A percentile compares a stretch with the other conserved stretches of the same genome.
Conservation (phyloP, 1,139 yeast genomes). For the Candida glucosophila region DNA sequence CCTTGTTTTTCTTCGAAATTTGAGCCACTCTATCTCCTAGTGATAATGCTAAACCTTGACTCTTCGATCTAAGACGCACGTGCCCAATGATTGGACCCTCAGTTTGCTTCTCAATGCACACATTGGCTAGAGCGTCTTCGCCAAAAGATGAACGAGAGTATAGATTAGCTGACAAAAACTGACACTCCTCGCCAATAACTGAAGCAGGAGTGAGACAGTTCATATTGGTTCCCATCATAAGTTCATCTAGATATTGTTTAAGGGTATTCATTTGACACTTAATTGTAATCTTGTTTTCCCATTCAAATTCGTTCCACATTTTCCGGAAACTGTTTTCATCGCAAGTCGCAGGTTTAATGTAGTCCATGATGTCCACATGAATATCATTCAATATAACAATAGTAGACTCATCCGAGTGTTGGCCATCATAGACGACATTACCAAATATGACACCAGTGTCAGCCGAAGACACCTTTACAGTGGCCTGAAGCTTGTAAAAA, state of each 20-base stretch:
- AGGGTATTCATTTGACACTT: constrained; percentile 62
- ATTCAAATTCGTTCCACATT: constrained; percentile 99
- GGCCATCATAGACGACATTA: constrained; percentile 93
- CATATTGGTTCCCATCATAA: constrained; percentile 87
- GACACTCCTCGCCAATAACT: constrained; percentile 76
- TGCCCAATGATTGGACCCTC: constrained; percentile 84
- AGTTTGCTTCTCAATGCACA: constrained; percentile 79
- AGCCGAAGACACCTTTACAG: constrained; percentile 91
- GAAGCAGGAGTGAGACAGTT: constrained; percentile 90
- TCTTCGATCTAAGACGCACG: constrained; percentile 94
- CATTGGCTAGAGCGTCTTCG: constrained; percentile 93
- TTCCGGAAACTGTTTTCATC: constrained; percentile 85
- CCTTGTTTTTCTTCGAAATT: constrained; percentile 49
- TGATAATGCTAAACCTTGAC: constrained; percentile 93
- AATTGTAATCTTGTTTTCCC: constrained; percentile 97
- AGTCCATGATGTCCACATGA: constrained; percentile 95
- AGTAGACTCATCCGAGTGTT: constrained; percentile 82
- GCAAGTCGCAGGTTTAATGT: constrained; percentile 89
- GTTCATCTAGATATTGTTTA: constrained; percentile 69
- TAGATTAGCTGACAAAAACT: constrained; percentile 87
- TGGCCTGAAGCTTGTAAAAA: constrained; percentile 81
- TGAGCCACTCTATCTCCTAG: constrained; percentile 91
- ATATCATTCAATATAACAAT: constrained; percentile 91
- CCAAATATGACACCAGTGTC: constrained; percentile 98
- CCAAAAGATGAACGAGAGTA: constrained; percentile 94